These are phyloP conservation scores for Thamnidium elegans DNA, from an alignment of 192 early-diverging fungal species.

Conservation along the genomic window DNA sequence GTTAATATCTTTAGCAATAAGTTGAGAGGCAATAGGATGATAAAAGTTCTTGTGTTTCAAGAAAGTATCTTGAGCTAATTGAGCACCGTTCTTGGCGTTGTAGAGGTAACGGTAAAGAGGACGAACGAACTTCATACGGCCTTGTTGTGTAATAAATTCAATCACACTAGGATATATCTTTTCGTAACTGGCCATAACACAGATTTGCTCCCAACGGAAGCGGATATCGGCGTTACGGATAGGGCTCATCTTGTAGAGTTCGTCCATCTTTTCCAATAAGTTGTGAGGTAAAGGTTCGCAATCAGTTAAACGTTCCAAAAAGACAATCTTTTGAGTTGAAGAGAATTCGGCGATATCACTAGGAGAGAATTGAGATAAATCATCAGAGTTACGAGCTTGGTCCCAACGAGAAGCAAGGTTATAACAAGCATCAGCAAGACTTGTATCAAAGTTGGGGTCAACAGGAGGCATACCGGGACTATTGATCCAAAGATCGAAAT, in stretches of 20 bases:
- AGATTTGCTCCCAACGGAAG: slow-evolving; percentile 83
- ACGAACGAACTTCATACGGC: slow-evolving; percentile 91
- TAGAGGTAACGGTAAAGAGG: slow-evolving; percentile 77
- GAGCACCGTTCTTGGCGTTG: slow-evolving; percentile 63
- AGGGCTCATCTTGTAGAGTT: slow-evolving; percentile 62
- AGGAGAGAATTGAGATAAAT: slow-evolving; percentile 47
- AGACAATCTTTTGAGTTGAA: slow-evolving; percentile 75
- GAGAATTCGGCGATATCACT: slow-evolving; percentile 67
- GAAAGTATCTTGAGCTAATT: slow-evolving; percentile 82
- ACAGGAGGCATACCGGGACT: slow-evolving; percentile 87
- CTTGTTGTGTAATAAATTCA: slow-evolving; percentile 78
- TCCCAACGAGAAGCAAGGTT: slow-evolving; percentile 78
- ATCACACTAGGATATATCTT: slow-evolving; percentile 69
- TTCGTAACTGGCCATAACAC: slow-evolving; percentile 74
- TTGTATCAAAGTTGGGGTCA: slow-evolving; percentile 77
- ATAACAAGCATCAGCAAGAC: slow-evolving; percentile 76
- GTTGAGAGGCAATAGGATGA: slow-evolving; percentile 87
- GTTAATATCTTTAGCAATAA: slow-evolving; percentile 82
- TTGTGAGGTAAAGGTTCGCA: slow-evolving; percentile 55
- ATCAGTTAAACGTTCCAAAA: slow-evolving; percentile 74
- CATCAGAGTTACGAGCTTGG: slow-evolving; percentile 44
- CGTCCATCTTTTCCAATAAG: slow-evolving; percentile 66
- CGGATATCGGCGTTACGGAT: slow-evolving; percentile 82
- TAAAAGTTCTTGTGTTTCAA: slow-evolving; percentile 74
- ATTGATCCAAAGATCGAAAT: slow-evolving; percentile 90